phyloP scores from a whole-genome alignment of 345 rosid species.

The Hibiscus trionum region DNA sequence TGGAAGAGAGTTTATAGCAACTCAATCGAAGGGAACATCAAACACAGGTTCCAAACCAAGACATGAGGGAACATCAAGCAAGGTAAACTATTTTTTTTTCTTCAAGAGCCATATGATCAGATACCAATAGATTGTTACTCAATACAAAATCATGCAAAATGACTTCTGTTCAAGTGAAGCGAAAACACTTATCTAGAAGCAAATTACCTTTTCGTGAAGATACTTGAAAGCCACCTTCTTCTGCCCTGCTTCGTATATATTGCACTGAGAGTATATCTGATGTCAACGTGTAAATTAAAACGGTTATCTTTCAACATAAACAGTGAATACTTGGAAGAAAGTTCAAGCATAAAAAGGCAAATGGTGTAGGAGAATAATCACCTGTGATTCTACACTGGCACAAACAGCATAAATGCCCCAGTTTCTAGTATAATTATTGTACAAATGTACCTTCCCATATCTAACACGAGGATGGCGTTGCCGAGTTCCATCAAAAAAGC shows the following conservation, averaged over 20 bases:
- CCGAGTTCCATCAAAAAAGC: slow-evolving; percentile 82
- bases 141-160: background rate
- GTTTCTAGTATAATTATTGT: slow-evolving; percentile 76
- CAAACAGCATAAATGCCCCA: slow-evolving; percentile 95
- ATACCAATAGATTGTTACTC: background rate
- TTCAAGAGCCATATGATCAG: background rate
- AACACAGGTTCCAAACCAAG: background rate
- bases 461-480: slow-evolving; percentile 96
- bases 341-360: background rate
- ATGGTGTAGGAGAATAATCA: slow-evolving; percentile 14
- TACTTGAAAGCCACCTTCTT: slow-evolving; percentile 89
- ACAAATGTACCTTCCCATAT: slow-evolving; percentile 76
- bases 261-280: slow-evolving; percentile 87
- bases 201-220: slow-evolving; percentile 63
- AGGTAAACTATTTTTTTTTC: background rate
- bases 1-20: background rate
- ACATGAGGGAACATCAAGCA: background rate
- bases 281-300: slow-evolving; percentile 9
- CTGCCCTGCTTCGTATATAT: slow-evolving; percentile 89
- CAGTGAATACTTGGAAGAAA: background rate
- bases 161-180: background rate
- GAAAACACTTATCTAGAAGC: background rate
- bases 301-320: slow-evolving; percentile 1
- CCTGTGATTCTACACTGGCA: slow-evolving; percentile 92
- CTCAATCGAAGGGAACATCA: background rate